A percentile compares a stretch with the other conserved stretches of the same genome.
Evolutionary conservation across 495 filamentous ascomycete genomes (phyloP).

Genomic region (Geopyxis carbonaria): DNA sequence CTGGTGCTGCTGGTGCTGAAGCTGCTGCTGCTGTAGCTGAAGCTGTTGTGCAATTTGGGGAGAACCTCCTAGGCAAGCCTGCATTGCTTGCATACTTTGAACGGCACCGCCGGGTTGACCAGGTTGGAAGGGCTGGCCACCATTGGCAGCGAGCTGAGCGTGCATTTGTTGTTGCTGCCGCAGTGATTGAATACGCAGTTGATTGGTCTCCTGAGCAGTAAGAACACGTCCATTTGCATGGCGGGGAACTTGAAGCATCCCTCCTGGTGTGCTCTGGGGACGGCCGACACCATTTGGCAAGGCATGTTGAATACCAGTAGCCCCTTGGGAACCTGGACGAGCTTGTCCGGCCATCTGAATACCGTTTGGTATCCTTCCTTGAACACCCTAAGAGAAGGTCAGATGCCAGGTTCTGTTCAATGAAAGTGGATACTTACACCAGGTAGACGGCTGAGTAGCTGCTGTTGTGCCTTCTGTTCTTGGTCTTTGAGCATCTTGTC

Average conservation of each 20-base stretch:
- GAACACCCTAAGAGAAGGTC: constrained; percentile 13
- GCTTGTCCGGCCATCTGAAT: constrained; percentile 1
- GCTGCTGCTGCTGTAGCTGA: constrained; percentile 12
- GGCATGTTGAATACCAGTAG: constrained; percentile 12
- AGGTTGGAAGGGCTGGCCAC: too few species aligned
- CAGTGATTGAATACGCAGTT: too few species aligned
- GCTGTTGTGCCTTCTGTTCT: constrained; percentile 40
- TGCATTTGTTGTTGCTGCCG: too few species aligned
- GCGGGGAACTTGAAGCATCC: too few species aligned
- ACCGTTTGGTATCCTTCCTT: constrained; percentile 6
- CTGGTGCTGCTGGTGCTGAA: constrained; percentile 16
- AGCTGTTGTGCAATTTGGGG: constrained; percentile 15
- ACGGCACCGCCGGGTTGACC: constrained; percentile 1
- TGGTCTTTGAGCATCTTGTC: constrained; percentile 64
- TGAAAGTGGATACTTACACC: too few species aligned
- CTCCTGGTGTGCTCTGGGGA: too few species aligned
- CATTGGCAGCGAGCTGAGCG: too few species aligned
- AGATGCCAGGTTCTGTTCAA: too few species aligned
- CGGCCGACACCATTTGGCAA: too few species aligned
- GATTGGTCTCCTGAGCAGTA: too few species aligned
- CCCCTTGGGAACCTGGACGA: too few species aligned
- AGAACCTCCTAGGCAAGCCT: constrained; percentile 2
- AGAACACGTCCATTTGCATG: too few species aligned
- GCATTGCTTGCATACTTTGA: background rate
- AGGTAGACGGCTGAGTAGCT: constrained; percentile 8